Conservation (phyloP, 2,329 filamentous ascomycete species). For the Fusarium sambucinum region DNA sequence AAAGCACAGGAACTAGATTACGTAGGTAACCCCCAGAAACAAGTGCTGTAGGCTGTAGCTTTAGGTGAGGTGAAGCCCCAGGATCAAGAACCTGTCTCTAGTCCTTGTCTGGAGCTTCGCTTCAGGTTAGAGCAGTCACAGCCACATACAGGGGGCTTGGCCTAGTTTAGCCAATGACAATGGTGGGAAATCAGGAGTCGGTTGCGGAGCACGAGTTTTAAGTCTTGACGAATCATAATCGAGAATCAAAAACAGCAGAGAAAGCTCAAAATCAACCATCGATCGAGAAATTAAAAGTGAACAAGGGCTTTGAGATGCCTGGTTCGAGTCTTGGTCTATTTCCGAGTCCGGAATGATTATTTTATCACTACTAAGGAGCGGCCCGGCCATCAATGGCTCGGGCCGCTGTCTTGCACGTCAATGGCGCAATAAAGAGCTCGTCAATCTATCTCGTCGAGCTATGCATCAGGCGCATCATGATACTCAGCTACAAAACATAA, state of each 20-base stretch:
- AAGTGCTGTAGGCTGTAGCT: slow-evolving; percentile 5
- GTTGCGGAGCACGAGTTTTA: slow-evolving; percentile 1
- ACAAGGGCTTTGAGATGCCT: slow-evolving; percentile 35
- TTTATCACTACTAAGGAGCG: slow-evolving; percentile 42
- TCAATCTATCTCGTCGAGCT: slow-evolving; percentile 30
- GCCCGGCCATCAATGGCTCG: slow-evolving; percentile 35
- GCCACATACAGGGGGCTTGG: slow-evolving; percentile 22
- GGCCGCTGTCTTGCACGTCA: slow-evolving; percentile 40
- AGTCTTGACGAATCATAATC: slow-evolving; percentile 27
- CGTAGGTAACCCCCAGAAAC: slow-evolving; percentile 26
- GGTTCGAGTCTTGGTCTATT: slow-evolving; percentile 9
- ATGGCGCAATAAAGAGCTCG: slow-evolving; percentile 38
- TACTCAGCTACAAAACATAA: slow-evolving; percentile 65
- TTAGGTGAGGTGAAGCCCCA: slow-evolving; percentile 19
- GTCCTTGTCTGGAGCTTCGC: slow-evolving; percentile 12
- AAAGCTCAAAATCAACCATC: slow-evolving; percentile 32
- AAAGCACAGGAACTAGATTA: slow-evolving; percentile 43
- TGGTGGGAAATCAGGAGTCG: slow-evolving; percentile 8
- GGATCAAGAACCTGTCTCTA: background rate
- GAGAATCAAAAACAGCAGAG: slow-evolving; percentile 32
- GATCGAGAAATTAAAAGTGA: slow-evolving; percentile 9
- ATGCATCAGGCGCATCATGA: slow-evolving; percentile 43
- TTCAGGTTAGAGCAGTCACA: slow-evolving; percentile 10
- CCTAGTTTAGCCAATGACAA: slow-evolving; percentile 8
- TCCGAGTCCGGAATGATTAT: slow-evolving; percentile 42